These are phyloP conservation scores for Diaporthe longicolla DNA, from an alignment of 2,329 filamentous ascomycete genomes.

Conservation along the genomic window DNA sequence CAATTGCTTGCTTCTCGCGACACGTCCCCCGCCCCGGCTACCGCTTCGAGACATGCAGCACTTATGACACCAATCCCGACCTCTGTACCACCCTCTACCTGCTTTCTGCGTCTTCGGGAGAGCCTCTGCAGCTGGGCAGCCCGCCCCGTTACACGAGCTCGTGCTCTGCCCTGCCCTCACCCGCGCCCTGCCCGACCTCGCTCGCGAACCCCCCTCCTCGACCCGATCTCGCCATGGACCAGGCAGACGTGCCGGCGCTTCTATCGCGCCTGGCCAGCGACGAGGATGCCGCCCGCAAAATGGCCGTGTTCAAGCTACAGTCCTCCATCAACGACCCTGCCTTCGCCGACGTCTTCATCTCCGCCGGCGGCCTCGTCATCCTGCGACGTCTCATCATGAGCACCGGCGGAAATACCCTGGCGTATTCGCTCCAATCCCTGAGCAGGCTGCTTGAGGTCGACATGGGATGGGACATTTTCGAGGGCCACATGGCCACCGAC, in stretches of 20 bases:
- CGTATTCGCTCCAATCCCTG: constrained; percentile 93
- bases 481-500: constrained; percentile 73
- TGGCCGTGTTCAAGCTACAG: constrained; percentile 99
- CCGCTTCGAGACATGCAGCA: constrained; percentile 41
- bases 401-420: constrained; percentile 92
- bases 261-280: constrained; percentile 75
- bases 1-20: constrained; percentile 35
- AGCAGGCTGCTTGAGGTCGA: constrained; percentile 92
- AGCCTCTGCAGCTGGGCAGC: constrained; percentile 37
- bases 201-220: constrained; percentile 5
- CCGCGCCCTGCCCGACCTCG: constrained; percentile 5
- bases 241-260: constrained; percentile 76
- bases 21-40: constrained; percentile 33
- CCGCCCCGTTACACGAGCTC: constrained; percentile 39
- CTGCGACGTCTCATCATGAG: constrained; percentile 87
- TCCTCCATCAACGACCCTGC: constrained; percentile 94
- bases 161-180: constrained; percentile 33
- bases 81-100: constrained; percentile 36
- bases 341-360: constrained; percentile 96
- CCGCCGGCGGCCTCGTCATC: constrained; percentile 85
- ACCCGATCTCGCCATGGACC: constrained; percentile 65
- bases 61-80: constrained; percentile 37
- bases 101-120: constrained; percentile 37
- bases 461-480: constrained; percentile 95
- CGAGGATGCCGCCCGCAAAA: constrained; percentile 94